Percentiles rank a stretch among this genome's conserved stretches.
These are phyloP conservation scores for Chimonanthus salicifolius DNA, from an alignment of 164 flowering plant genomes.

Conservation along the genomic window DNA sequence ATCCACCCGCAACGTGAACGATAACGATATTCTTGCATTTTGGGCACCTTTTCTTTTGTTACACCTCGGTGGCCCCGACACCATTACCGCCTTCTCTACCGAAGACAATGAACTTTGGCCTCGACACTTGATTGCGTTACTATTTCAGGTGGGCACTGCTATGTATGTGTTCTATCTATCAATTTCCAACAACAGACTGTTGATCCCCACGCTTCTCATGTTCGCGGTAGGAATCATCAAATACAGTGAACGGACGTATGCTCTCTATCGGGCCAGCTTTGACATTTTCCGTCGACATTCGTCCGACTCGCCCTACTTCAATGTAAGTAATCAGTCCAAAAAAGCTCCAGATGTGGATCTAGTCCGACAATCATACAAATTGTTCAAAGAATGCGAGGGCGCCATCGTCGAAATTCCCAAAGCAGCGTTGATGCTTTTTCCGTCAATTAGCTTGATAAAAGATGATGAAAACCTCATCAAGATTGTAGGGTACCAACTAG, in stretches of 20 bases:
- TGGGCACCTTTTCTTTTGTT: slow-evolving; percentile 62
- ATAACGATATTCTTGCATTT: slow-evolving; percentile 27
- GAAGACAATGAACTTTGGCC: slow-evolving; percentile 58
- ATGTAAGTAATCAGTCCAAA: too few species aligned
- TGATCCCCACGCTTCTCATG: slow-evolving; percentile 28
- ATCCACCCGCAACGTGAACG: not conserved
- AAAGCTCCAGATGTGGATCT: too few species aligned
- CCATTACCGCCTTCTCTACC: slow-evolving; percentile 51
- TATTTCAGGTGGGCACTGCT: slow-evolving; percentile 22
- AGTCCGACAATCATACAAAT: slow-evolving; percentile 5
- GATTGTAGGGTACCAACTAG: slow-evolving; percentile 31
- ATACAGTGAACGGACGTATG: slow-evolving; percentile 31
- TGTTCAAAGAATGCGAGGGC: slow-evolving; percentile 31
- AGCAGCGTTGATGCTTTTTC: slow-evolving; percentile 13
- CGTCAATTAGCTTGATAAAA: slow-evolving; percentile 9
- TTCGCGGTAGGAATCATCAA: slow-evolving; percentile 35
- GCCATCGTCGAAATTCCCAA: slow-evolving; percentile 31
- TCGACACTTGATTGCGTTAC: slow-evolving; percentile 33
- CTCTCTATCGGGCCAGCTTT: slow-evolving; percentile 32
- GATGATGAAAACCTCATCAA: slow-evolving; percentile 20
- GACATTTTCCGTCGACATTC: slow-evolving; percentile 14
- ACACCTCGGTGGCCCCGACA: slow-evolving; percentile 71
- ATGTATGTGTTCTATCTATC: slow-evolving; percentile 30
- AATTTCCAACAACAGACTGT: slow-evolving; percentile 16
- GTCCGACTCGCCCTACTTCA: too few species aligned